phyloP scores from a whole-genome alignment of 768 basidiomycete species.

The Naematelia encephala region DNA sequence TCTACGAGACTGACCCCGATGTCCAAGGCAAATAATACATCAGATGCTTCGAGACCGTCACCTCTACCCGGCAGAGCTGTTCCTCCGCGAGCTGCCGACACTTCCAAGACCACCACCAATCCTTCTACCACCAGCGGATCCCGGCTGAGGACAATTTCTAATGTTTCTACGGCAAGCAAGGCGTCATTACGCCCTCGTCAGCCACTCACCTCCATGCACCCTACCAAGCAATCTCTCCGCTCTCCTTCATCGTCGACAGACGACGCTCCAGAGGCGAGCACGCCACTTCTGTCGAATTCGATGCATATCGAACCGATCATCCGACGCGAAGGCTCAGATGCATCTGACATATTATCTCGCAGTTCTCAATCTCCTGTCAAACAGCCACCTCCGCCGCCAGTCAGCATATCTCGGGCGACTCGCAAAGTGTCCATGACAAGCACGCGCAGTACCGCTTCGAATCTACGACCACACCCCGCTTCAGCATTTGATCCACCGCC shows the following conservation, averaged over 20 bases:
- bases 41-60: no score
- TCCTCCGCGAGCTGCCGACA: background rate
- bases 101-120: background rate
- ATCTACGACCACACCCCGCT: constrained; percentile 28
- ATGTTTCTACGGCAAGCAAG: background rate
- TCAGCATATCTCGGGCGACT: constrained; percentile 7
- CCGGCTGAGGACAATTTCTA: background rate
- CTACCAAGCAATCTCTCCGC: constrained; percentile 1
- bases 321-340: constrained; percentile 9
- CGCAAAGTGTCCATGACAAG: constrained; percentile 16
- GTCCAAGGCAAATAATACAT: background rate
- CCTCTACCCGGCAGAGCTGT: background rate
- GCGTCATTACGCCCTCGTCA: background rate
- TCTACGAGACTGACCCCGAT: background rate
- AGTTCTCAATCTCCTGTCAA: constrained; percentile 5
- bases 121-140: background rate
- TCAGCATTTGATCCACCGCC: constrained; percentile 43
- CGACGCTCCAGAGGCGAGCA: constrained; percentile 21
- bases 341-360: constrained; percentile 1
- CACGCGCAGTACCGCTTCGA: constrained; percentile 9
- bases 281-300: constrained; percentile 19
- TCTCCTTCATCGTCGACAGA: constrained; percentile 29
- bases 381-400: constrained; percentile 13
- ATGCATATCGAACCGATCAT: constrained; percentile 16
- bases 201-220: constrained; percentile 1